Evolutionary conservation across 2,329 filamentous ascomycete genomes (phyloP).

Genomic region (Penicillium sumatraense): DNA sequence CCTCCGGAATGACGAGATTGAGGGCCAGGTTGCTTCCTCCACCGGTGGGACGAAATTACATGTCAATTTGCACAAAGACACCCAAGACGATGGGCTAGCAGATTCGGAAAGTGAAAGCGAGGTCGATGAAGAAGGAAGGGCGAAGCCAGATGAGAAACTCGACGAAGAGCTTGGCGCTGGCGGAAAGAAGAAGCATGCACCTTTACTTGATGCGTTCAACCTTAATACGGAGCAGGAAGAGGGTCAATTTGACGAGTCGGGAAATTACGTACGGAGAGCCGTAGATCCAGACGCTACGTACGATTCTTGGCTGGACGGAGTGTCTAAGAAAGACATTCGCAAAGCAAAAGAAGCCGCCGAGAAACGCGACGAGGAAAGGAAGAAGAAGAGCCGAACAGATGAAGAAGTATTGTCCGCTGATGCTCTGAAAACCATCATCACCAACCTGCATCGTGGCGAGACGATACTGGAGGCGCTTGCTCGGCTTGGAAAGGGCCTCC

Average conservation of each 20-base stretch:
- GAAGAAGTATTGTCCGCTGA: slow-evolving; percentile 76
- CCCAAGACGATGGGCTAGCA: slow-evolving; percentile 63
- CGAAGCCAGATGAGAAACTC: slow-evolving; percentile 73
- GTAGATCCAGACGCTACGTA: slow-evolving; percentile 86
- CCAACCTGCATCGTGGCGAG: slow-evolving; percentile 76
- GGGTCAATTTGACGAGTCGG: slow-evolving; percentile 85
- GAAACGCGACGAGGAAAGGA: slow-evolving; percentile 76
- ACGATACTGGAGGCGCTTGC: slow-evolving; percentile 87
- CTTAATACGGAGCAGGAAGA: slow-evolving; percentile 89
- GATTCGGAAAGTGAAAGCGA: slow-evolving; percentile 63
- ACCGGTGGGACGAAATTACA: slow-evolving; percentile 73
- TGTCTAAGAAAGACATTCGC: slow-evolving; percentile 93
- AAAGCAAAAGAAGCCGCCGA: slow-evolving; percentile 85
- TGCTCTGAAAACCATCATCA: slow-evolving; percentile 73
- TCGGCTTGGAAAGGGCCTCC: slow-evolving; percentile 71
- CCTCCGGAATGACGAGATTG: slow-evolving; percentile 67
- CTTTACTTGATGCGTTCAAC: slow-evolving; percentile 95
- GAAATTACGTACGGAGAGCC: slow-evolving; percentile 90
- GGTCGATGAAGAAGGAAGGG: slow-evolving; percentile 69
- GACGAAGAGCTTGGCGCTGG: slow-evolving; percentile 91
- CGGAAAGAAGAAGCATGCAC: slow-evolving; percentile 88
- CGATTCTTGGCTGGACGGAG: slow-evolving; percentile 88
- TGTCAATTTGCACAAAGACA: slow-evolving; percentile 58
- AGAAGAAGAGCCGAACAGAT: slow-evolving; percentile 71
- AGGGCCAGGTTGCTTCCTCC: slow-evolving; percentile 76